Evolutionary conservation across 441 rosid species (phyloP).

Genomic region (Theobroma grandiflorum): DNA sequence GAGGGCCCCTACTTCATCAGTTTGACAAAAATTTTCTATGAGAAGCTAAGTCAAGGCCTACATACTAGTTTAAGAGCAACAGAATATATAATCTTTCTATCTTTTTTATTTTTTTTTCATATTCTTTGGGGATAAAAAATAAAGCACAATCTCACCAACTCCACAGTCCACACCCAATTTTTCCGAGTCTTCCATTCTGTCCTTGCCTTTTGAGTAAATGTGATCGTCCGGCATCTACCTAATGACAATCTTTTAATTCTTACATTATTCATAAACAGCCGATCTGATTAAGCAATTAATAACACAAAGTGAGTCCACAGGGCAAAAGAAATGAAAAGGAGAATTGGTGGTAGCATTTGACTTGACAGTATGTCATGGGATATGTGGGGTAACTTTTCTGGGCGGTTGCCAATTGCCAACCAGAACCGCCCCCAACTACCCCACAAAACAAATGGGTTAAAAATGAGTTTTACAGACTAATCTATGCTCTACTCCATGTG

Average conservation of each 20-base stretch:
- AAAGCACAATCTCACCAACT: not conserved
- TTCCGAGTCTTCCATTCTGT: not conserved
- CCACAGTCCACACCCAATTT: not conserved
- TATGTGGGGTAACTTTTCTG: not conserved
- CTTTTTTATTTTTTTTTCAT: not conserved
- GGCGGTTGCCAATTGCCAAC: not conserved
- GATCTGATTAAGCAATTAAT: not conserved
- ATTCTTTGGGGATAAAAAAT: not conserved
- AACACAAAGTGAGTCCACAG: not conserved
- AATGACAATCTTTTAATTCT: not conserved
- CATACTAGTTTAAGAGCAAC: not conserved
- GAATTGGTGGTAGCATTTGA: not conserved
- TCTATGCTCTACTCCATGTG: constrained; percentile 2
- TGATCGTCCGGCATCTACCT: not conserved
- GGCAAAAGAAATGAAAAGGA: not conserved
- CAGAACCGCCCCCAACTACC: not conserved
- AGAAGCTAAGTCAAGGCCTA: not conserved
- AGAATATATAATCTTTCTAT: not conserved
- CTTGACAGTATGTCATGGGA: not conserved
- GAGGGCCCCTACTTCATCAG: not conserved
- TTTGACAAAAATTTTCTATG: not conserved
- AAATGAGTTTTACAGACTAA: not conserved
- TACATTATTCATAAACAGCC: not conserved
- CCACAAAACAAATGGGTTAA: not conserved
- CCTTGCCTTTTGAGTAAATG: not conserved